These are phyloP conservation scores for Lanmaoa rubissima DNA, from an alignment of 768 basidiomycete genomes.

Conservation along the genomic window DNA sequence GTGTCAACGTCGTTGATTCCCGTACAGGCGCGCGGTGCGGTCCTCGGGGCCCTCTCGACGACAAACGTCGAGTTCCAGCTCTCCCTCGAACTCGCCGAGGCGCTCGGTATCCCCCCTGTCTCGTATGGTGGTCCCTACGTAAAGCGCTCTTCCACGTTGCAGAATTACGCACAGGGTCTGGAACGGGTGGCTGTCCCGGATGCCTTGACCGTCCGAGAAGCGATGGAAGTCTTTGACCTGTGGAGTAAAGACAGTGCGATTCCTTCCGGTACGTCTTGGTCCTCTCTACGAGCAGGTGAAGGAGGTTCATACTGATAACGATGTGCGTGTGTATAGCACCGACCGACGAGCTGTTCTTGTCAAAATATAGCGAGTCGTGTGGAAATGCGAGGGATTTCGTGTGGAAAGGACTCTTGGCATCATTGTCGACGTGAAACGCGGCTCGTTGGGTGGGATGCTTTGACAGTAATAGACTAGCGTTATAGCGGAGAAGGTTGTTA, in stretches of 20 bases:
- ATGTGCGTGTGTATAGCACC: constrained; percentile 25
- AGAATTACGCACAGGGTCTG: constrained; percentile 55
- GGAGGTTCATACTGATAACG: not conserved
- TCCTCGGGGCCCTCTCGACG: constrained; percentile 67
- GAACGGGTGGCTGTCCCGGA: constrained; percentile 53
- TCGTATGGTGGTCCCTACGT: constrained; percentile 53
- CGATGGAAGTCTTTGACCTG: constrained; percentile 69
- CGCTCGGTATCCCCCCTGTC: constrained; percentile 47
- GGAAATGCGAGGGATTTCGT: constrained; percentile 84
- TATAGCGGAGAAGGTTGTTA: not conserved
- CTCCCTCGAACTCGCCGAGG: constrained; percentile 62
- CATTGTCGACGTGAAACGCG: constrained; percentile 22
- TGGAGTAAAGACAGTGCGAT: constrained; percentile 67
- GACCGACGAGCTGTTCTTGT: constrained; percentile 72
- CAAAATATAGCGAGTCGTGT: constrained; percentile 72
- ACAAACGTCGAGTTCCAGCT: constrained; percentile 57
- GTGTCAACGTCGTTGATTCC: constrained; percentile 1
- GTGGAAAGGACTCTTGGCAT: constrained; percentile 54
- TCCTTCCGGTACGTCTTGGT: constrained; percentile 41
- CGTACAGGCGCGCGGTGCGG: constrained; percentile 60
- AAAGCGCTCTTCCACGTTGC: constrained; percentile 48
- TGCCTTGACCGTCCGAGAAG: constrained; percentile 62
- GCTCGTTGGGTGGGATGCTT: not conserved
- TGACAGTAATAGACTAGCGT: not conserved
- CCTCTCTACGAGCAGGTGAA: not conserved